These are phyloP conservation scores for Fusarium falciforme DNA, from an alignment of 2,329 filamentous ascomycete species.

Conservation along the genomic window DNA sequence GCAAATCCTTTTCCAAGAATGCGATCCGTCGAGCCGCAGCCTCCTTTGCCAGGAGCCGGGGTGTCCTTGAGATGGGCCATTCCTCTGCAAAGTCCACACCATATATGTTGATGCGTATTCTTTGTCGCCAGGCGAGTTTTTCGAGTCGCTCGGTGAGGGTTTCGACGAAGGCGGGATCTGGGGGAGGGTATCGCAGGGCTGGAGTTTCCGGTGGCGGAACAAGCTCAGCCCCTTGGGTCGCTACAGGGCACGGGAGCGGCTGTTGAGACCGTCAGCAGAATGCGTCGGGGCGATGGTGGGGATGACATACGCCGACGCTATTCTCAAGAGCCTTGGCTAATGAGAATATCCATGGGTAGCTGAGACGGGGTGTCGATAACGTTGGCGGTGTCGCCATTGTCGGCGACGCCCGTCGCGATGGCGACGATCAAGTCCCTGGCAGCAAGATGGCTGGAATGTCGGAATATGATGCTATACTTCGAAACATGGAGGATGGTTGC, in stretches of 20 bases:
- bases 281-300: not conserved
- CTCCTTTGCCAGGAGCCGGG: not conserved
- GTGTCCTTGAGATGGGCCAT: not conserved
- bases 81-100: not conserved
- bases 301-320: not conserved
- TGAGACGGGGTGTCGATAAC: not conserved
- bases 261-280: not conserved
- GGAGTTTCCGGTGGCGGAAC: not conserved
- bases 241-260: not conserved
- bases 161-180: not conserved
- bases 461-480: not conserved
- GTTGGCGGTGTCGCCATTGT: not conserved
- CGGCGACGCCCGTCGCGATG: not conserved
- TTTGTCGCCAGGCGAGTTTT: not conserved
- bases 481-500: not conserved
- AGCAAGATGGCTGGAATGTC: not conserved
- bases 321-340: not conserved
- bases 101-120: not conserved
- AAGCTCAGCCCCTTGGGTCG: not conserved
- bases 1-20: not conserved
- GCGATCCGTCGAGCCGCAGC: not conserved
- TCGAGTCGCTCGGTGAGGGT: not conserved
- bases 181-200: not conserved
- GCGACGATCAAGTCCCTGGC: not conserved
- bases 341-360: not conserved